A percentile compares a stretch with the other conserved stretches of the same genome.
phyloP scores from a whole-genome alignment of 1,284 basidiomycete species.

The Apiotrichum veenhuisii region DNA sequence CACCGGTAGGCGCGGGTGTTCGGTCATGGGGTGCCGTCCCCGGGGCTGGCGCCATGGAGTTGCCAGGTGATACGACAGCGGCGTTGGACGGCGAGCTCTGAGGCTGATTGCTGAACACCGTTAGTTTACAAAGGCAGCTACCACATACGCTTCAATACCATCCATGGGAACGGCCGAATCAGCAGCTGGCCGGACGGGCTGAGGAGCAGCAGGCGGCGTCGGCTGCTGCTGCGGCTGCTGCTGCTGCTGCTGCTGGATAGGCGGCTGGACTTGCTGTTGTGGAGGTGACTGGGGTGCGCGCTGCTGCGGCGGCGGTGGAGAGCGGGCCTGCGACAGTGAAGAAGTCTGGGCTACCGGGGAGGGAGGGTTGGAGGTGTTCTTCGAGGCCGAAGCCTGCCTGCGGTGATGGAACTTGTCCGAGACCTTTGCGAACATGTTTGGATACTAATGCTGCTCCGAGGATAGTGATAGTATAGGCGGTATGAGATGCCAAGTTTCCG shows the following conservation, averaged over 20 bases:
- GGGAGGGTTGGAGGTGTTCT: slow-evolving; percentile 5
- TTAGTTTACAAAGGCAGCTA: background rate
- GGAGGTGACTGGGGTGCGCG: slow-evolving; percentile 5
- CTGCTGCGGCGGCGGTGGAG: slow-evolving; percentile 1
- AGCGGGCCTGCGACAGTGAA: background rate
- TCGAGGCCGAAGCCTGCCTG: slow-evolving; percentile 27
- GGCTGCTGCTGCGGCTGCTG: no score
- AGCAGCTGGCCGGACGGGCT: background rate
- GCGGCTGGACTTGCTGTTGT: background rate
- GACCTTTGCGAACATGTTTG: slow-evolving; percentile 44
- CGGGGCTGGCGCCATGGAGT: no score
- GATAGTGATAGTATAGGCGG: background rate
- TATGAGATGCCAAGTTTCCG: background rate
- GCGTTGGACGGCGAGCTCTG: slow-evolving; percentile 5
- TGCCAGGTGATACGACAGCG: slow-evolving; percentile 13
- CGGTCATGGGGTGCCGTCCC: slow-evolving; percentile 11
- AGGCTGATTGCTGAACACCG: background rate
- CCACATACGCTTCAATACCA: slow-evolving; percentile 29
- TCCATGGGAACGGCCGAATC: slow-evolving; percentile 32
- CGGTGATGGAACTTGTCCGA: no score
- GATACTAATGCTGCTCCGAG: background rate
- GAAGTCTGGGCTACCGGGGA: slow-evolving; percentile 3
- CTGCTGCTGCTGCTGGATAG: no score
- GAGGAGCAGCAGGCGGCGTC: background rate
- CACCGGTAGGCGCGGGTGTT: no score